These are phyloP conservation scores for Phaffomyces thermotolerans DNA, from an alignment of 805 yeast genomes.

Conservation along the genomic window DNA sequence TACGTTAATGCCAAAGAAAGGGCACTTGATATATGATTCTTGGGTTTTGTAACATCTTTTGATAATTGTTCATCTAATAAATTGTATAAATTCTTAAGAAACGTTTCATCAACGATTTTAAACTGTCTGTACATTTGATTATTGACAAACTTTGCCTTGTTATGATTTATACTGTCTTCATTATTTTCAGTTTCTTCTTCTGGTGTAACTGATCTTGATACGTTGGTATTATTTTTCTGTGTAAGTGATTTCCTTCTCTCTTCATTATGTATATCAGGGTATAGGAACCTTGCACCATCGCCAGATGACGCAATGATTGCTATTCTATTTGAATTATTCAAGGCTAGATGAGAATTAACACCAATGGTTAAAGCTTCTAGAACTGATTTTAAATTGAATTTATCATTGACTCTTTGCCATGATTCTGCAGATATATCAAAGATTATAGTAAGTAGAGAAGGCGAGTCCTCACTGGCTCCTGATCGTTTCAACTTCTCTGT, in stretches of 20 bases:
- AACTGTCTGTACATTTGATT: slow-evolving; percentile 81
- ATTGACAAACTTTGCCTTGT: slow-evolving; percentile 27
- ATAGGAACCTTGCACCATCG: slow-evolving; percentile 58
- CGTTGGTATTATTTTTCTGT: background rate
- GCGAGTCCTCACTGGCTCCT: slow-evolving; percentile 48
- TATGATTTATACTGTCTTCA: slow-evolving; percentile 1
- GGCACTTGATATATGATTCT: slow-evolving; percentile 53
- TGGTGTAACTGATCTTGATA: slow-evolving; percentile 13
- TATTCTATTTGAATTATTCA: slow-evolving; percentile 77
- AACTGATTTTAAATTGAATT: slow-evolving; percentile 28
- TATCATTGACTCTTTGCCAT: slow-evolving; percentile 31
- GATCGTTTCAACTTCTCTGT: slow-evolving; percentile 18
- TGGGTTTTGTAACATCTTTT: slow-evolving; percentile 26
- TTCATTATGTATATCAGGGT: slow-evolving; percentile 37
- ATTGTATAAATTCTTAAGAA: slow-evolving; percentile 49
- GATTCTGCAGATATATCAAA: slow-evolving; percentile 66
- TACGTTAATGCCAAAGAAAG: slow-evolving; percentile 76
- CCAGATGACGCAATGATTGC: slow-evolving; percentile 75
- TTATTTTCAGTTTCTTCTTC: slow-evolving; percentile 1
- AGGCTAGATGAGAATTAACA: slow-evolving; percentile 80
- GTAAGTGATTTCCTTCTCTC: background rate
- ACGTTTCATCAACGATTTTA: slow-evolving; percentile 65
- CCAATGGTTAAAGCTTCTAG: slow-evolving; percentile 64
- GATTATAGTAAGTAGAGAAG: slow-evolving; percentile 72
- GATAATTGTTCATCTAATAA: slow-evolving; percentile 20